These are phyloP conservation scores for Jamesozyma gamospora DNA, from an alignment of 805 yeast species.

Conservation along the genomic window DNA sequence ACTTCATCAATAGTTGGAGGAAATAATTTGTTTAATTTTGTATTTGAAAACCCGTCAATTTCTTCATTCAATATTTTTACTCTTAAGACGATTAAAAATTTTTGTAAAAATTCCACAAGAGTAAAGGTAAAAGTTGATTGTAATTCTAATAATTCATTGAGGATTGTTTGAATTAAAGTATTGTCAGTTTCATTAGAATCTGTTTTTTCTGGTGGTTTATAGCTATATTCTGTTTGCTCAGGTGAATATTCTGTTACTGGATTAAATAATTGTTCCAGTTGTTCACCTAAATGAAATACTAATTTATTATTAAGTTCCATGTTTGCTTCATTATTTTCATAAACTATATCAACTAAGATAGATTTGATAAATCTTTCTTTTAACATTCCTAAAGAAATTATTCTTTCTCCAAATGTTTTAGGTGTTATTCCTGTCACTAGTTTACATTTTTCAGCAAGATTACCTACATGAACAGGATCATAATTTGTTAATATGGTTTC, in stretches of 20 bases:
- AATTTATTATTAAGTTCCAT: slow-evolving; percentile 64
- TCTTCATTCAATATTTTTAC: slow-evolving; percentile 52
- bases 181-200: slow-evolving; percentile 23
- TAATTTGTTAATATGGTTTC: slow-evolving; percentile 30
- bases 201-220: slow-evolving; percentile 44
- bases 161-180: slow-evolving; percentile 41
- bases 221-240: slow-evolving; percentile 65
- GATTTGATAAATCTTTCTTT: slow-evolving; percentile 42
- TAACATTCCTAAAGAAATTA: slow-evolving; percentile 50
- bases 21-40: slow-evolving; percentile 64
- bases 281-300: slow-evolving; percentile 72
- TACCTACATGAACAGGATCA: slow-evolving; percentile 85
- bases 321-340: slow-evolving; percentile 41
- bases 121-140: slow-evolving; percentile 69
- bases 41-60: slow-evolving; percentile 44
- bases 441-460: slow-evolving; percentile 55
- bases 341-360: slow-evolving; percentile 62
- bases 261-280: slow-evolving; percentile 79
- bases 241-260: slow-evolving; percentile 89
- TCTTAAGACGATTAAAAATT: slow-evolving; percentile 69
- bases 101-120: slow-evolving; percentile 66
- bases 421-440: slow-evolving; percentile 43
- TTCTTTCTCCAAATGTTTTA: slow-evolving; percentile 37
- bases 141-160: slow-evolving; percentile 55
- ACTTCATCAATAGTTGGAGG: slow-evolving; percentile 96